Percentiles rank a stretch among this genome's conserved stretches.
Evolutionary conservation across 1,284 basidiomycete species (phyloP).

Genomic region (Melampsora larici-populina): DNA sequence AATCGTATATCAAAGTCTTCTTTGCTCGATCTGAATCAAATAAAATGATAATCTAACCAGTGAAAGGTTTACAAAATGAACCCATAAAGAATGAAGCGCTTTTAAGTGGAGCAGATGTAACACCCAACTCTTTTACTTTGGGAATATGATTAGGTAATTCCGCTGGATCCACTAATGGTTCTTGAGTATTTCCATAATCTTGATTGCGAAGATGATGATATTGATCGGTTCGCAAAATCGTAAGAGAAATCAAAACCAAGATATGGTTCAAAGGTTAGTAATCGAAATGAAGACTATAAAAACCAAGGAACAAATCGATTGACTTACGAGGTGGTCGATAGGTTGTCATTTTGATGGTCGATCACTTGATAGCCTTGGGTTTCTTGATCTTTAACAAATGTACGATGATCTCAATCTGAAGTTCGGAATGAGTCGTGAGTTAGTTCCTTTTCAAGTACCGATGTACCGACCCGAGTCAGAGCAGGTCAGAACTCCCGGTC

Average conservation of each 20-base stretch:
- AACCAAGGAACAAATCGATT: background rate
- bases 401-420: too few species aligned
- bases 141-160: conserved; percentile 72
- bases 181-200: conserved; percentile 40
- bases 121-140: conserved; percentile 83
- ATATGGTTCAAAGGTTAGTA: background rate
- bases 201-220: background rate
- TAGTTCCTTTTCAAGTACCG: too few species aligned
- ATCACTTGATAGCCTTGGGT: background rate
- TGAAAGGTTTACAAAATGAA: conserved; percentile 61
- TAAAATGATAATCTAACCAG: conserved; percentile 22
- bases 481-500: too few species aligned
- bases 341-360: conserved; percentile 17
- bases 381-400: too few species aligned
- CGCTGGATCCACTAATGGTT: conserved; percentile 57
- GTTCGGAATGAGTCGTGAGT: too few species aligned
- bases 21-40: background rate
- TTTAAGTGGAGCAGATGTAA: conserved; percentile 89
- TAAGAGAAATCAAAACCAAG: background rate
- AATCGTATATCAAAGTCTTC: too few species aligned
- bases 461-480: too few species aligned
- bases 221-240: background rate
- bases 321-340: conserved; percentile 34
- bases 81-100: conserved; percentile 97
- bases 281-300: background rate